These are phyloP conservation scores for Erysimum cheiri DNA, from an alignment of 441 rosid genomes.

Conservation along the genomic window DNA sequence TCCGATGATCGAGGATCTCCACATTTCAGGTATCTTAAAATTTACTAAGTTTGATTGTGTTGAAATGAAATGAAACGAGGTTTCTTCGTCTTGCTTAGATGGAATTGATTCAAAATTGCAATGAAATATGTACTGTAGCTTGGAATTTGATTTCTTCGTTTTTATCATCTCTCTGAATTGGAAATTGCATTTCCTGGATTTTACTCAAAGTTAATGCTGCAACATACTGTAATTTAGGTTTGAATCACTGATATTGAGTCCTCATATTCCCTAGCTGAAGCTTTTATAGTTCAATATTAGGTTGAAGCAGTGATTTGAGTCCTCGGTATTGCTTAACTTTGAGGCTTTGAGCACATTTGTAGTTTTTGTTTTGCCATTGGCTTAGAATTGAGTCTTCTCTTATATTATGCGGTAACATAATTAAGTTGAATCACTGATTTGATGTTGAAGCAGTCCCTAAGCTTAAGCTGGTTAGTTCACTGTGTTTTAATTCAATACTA, in stretches of 20 bases:
- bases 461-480: too few relatives aligned
- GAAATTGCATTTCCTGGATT: background rate
- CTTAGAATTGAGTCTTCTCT: too few relatives aligned
- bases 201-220: background rate
- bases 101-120: background rate
- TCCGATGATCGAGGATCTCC: slow-evolving; percentile 84
- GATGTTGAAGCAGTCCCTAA: too few relatives aligned
- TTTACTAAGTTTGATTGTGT: slow-evolving; percentile 20
- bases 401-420: too few relatives aligned
- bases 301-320: background rate
- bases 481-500: too few relatives aligned
- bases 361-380: too few relatives aligned
- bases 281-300: background rate
- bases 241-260: background rate
- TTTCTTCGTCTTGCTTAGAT: background rate
- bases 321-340: background rate
- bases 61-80: slow-evolving; percentile 5
- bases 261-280: background rate
- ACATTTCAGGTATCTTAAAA: slow-evolving; percentile 60
- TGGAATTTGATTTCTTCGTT: background rate
- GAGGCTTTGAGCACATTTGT: background rate
- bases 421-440: too few relatives aligned
- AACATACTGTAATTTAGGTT: background rate
- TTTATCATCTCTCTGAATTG: background rate
- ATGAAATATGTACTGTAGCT: slow-evolving; percentile 12